These are phyloP conservation scores for Cochlearia excelsa DNA, from an alignment of 345 rosid genomes.

Conservation along the genomic window DNA sequence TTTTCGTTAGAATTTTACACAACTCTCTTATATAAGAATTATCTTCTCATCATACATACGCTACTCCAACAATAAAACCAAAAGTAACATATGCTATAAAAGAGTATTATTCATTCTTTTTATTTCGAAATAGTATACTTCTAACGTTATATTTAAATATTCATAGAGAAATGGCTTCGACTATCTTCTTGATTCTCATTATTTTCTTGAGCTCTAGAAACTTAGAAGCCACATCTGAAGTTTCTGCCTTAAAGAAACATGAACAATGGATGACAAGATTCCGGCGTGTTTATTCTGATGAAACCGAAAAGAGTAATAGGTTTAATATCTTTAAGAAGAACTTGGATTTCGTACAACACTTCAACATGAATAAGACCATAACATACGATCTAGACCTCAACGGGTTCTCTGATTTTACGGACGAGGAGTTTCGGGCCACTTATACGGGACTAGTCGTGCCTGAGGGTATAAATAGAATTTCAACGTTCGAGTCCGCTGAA, in stretches of 20 bases:
- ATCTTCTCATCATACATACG: too few species aligned
- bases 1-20: too few species aligned
- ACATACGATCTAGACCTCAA: conserved; percentile 42
- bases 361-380: conserved; percentile 32
- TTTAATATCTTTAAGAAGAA: conserved; percentile 45
- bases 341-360: conserved; percentile 38
- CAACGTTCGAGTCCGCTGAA: neutral
- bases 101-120: conserved; percentile 2
- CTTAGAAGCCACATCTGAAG: conserved; percentile 33
- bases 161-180: conserved; percentile 6
- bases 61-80: too few species aligned
- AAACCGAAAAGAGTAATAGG: conserved; percentile 37
- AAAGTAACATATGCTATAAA: neutral
- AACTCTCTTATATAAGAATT: too few species aligned
- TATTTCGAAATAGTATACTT: neutral
- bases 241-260: conserved; percentile 35
- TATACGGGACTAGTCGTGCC: conserved; percentile 35
- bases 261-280: conserved; percentile 44
- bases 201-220: conserved; percentile 3
- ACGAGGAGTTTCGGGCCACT: conserved; percentile 43
- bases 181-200: conserved; percentile 20
- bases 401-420: conserved; percentile 48
- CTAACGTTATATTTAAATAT: conserved; percentile 2
- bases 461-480: neutral
- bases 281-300: conserved; percentile 33